A percentile compares a stretch with the other conserved stretches of the same genome.
phyloP scores from a whole-genome alignment of 1,139 yeast genomes.

The Lodderomyces margitis region DNA sequence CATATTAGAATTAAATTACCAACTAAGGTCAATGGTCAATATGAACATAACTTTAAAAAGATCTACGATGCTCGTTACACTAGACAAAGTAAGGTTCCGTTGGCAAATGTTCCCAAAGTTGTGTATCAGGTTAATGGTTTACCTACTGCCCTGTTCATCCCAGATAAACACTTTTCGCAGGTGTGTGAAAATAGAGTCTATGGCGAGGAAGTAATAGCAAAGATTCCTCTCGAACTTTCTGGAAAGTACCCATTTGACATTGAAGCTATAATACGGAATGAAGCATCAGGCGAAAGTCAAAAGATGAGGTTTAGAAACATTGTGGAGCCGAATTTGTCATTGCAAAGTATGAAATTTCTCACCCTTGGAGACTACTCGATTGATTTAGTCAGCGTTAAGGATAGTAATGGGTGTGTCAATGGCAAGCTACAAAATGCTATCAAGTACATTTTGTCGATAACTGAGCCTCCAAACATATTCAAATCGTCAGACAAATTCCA shows the following conservation, averaged over 20 bases:
- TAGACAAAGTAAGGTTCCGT: conserved; percentile 34
- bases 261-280: conserved; percentile 51
- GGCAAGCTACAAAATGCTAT: conserved; percentile 37
- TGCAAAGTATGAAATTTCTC: conserved; percentile 15
- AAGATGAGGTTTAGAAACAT: conserved; percentile 17
- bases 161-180: conserved; percentile 45
- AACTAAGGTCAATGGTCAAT: conserved; percentile 49
- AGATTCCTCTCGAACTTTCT: conserved; percentile 51
- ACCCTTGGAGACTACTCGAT: conserved; percentile 55
- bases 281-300: conserved; percentile 19
- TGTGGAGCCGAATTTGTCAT: conserved; percentile 16
- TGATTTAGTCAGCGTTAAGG: conserved; percentile 55
- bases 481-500: conserved; percentile 35
- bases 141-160: conserved; percentile 56
- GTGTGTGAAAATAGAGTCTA: conserved; percentile 58
- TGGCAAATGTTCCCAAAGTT: conserved; percentile 31
- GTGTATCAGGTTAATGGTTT: conserved; percentile 59
- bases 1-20: conserved; percentile 32
- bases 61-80: conserved; percentile 69
- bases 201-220: conserved; percentile 24
- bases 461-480: conserved; percentile 72
- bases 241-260: conserved; percentile 70
- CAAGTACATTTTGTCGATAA: conserved; percentile 51
- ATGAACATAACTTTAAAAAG: conserved; percentile 58
- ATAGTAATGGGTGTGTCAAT: conserved; percentile 67